A percentile compares a stretch with the other conserved stretches of the same genome.
Evolutionary conservation across 2,329 filamentous ascomycete species (phyloP).

Genomic region (Ophiostoma ulmi): DNA sequence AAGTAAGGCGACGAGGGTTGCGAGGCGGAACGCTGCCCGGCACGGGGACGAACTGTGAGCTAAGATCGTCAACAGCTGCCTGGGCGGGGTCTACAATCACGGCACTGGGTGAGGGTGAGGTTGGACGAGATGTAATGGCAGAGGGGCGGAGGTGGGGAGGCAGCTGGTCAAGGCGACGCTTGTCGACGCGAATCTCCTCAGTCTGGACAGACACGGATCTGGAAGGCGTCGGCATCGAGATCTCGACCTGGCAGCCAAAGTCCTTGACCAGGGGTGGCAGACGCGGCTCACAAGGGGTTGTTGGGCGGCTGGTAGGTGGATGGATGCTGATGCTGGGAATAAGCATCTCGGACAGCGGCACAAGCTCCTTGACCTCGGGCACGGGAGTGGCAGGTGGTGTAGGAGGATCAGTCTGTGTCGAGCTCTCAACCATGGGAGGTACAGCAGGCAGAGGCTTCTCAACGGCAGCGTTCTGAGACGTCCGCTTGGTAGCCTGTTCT

Average conservation of each 20-base stretch:
- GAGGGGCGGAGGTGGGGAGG: conserved; percentile 76
- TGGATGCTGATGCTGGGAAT: conserved; percentile 90
- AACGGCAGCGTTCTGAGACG: not conserved
- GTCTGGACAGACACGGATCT: conserved; percentile 66
- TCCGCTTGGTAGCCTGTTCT: conserved; percentile 31
- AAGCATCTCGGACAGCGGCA: conserved; percentile 36
- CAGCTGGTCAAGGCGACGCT: conserved; percentile 66
- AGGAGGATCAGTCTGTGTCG: conserved; percentile 57
- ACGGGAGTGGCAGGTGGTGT: conserved; percentile 25
- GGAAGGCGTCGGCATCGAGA: conserved; percentile 45
- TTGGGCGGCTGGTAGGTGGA: conserved; percentile 77
- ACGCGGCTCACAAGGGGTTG: conserved; percentile 66
- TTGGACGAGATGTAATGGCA: conserved; percentile 58
- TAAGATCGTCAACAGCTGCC: conserved; percentile 37
- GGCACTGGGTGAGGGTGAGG: conserved; percentile 51
- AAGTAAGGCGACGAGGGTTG: conserved; percentile 53
- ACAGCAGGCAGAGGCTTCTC: conserved; percentile 27
- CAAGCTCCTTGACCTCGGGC: conserved; percentile 14
- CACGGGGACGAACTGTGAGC: conserved; percentile 37
- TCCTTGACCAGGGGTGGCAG: conserved; percentile 80
- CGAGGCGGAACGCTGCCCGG: conserved; percentile 53
- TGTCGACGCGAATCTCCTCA: conserved; percentile 81
- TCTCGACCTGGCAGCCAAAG: conserved; percentile 71
- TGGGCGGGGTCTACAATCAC: conserved; percentile 29
- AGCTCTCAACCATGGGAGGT: conserved; percentile 46